These are phyloP conservation scores for Nothophytophthora sp. DNA, from an alignment of 352 stramenopile species.

Conservation along the genomic window DNA sequence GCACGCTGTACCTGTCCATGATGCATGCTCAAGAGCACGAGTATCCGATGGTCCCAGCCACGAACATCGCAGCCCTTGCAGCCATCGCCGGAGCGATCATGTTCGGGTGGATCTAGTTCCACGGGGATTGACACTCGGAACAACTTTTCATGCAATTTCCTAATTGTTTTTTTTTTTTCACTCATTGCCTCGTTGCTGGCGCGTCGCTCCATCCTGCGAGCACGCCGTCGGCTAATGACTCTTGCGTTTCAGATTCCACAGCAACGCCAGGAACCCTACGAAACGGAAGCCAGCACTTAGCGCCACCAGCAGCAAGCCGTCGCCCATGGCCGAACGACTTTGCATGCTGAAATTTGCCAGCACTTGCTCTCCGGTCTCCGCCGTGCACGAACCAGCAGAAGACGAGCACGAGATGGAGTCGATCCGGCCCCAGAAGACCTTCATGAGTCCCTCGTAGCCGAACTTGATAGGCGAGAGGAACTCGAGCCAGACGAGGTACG, in stretches of 20 bases:
- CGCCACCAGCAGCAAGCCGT: conserved; percentile 23
- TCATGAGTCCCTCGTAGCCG: conserved; percentile 33
- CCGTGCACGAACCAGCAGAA: conserved; percentile 17
- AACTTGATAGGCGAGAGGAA: conserved; percentile 40
- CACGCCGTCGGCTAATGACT: too few relatives aligned
- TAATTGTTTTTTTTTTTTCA: too few relatives aligned
- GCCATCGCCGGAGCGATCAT: conserved; percentile 36
- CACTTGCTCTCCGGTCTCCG: conserved; percentile 22
- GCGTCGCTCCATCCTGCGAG: too few relatives aligned
- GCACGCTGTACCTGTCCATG: conserved; percentile 53
- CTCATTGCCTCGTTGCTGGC: too few relatives aligned
- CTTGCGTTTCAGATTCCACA: conserved; percentile 7
- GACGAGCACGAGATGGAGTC: conserved; percentile 19
- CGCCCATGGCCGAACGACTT: conserved; percentile 11
- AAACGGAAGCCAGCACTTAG: conserved; percentile 35
- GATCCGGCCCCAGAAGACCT: conserved; percentile 25
- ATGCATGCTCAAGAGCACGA: conserved; percentile 50
- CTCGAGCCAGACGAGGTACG: conserved; percentile 35
- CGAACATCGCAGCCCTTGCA: conserved; percentile 50
- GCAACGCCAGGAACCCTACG: conserved; percentile 22
- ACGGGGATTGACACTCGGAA: too few relatives aligned
- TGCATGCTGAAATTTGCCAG: conserved; percentile 31
- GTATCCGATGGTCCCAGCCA: conserved; percentile 47
- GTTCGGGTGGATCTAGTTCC: conserved; percentile 41
- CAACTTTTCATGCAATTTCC: too few relatives aligned